A percentile compares a stretch with the other conserved stretches of the same genome.
Conservation (phyloP, 495 filamentous ascomycete genomes). For the Penicillium cinerascens region DNA sequence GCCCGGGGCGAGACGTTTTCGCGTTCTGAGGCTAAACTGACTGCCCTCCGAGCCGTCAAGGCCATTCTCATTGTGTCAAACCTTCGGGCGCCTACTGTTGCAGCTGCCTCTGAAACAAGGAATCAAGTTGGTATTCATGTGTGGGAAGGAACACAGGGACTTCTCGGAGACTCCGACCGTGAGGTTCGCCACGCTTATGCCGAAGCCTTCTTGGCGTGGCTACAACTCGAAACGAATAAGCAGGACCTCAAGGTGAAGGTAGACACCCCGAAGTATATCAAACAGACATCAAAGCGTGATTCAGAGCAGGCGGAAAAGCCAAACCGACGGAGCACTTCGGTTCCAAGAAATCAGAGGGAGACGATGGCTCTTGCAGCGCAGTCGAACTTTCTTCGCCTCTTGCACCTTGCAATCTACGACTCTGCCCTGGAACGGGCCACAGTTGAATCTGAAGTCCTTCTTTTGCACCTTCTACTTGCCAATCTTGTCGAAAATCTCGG, state of each 20-base stretch:
- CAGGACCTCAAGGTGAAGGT: constrained; percentile 60
- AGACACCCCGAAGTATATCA: constrained; percentile 44
- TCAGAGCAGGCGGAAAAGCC: constrained; percentile 45
- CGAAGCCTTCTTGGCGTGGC: constrained; percentile 77
- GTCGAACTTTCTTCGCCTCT: constrained; percentile 73
- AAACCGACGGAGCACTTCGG: constrained; percentile 56
- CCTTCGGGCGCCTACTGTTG: constrained; percentile 53
- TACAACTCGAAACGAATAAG: constrained; percentile 71
- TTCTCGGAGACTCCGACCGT: constrained; percentile 71
- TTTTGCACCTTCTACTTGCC: constrained; percentile 70
- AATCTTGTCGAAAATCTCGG: constrained; percentile 72
- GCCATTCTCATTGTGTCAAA: constrained; percentile 78
- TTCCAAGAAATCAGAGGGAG: constrained; percentile 46
- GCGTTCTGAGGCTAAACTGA: constrained; percentile 67
- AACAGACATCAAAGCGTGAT: constrained; percentile 30
- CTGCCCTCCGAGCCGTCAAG: constrained; percentile 76
- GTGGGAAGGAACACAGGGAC: constrained; percentile 91
- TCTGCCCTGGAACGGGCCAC: constrained; percentile 68
- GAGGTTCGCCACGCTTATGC: constrained; percentile 78
- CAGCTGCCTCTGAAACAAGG: constrained; percentile 61
- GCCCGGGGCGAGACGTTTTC: constrained; percentile 56
- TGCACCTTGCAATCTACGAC: constrained; percentile 86
- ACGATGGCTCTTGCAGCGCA: constrained; percentile 52
- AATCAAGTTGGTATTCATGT: constrained; percentile 70
- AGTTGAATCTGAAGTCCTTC: constrained; percentile 65